Percentiles rank a stretch among this genome's conserved stretches.
phyloP scores from a whole-genome alignment of 2,329 filamentous ascomycete species.

The Aspergillus viridinutans region DNA sequence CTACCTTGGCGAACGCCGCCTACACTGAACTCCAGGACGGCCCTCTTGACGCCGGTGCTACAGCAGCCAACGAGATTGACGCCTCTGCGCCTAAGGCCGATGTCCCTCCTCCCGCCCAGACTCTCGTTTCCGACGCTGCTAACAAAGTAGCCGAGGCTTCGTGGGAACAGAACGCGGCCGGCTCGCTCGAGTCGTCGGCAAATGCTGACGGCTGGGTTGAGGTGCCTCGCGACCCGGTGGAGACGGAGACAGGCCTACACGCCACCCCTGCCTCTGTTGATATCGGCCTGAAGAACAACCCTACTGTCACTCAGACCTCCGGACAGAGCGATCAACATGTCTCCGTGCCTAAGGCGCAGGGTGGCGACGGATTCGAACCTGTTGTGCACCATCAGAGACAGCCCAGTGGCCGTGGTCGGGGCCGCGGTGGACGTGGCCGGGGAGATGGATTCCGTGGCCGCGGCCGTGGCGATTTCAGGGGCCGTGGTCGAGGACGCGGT shows the following conservation, averaged over 20 bases:
- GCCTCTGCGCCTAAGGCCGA: slow-evolving; percentile 15
- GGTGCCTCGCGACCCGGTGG: slow-evolving; percentile 66
- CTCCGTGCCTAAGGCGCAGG: slow-evolving; percentile 44
- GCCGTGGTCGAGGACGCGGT: slow-evolving; percentile 31
- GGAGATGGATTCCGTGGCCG: slow-evolving; percentile 37
- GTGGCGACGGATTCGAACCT: slow-evolving; percentile 35
- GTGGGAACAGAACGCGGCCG: slow-evolving; percentile 52
- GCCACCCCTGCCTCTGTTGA: slow-evolving; percentile 62
- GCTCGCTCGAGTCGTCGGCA: slow-evolving; percentile 45
- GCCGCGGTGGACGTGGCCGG: slow-evolving; percentile 33
- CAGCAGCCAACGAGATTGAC: slow-evolving; percentile 46
- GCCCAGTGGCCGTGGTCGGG: slow-evolving; percentile 33
- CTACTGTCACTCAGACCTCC: slow-evolving; percentile 49
- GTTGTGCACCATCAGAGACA: slow-evolving; percentile 33
- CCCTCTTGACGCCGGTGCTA: slow-evolving; percentile 53
- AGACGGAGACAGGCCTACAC: slow-evolving; percentile 64
- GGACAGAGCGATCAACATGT: slow-evolving; percentile 83
- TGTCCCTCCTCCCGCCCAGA: slow-evolving; percentile 34
- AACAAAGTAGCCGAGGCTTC: slow-evolving; percentile 48
- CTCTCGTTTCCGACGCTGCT: slow-evolving; percentile 40
- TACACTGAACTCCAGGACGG: slow-evolving; percentile 55
- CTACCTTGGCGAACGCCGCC: slow-evolving; percentile 57
- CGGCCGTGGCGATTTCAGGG: slow-evolving; percentile 32
- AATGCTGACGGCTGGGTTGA: slow-evolving; percentile 69
- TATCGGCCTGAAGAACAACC: slow-evolving; percentile 54